Conservation (phyloP, 2,329 filamentous ascomycete species). For the Aureobasidium sp. region DNA sequence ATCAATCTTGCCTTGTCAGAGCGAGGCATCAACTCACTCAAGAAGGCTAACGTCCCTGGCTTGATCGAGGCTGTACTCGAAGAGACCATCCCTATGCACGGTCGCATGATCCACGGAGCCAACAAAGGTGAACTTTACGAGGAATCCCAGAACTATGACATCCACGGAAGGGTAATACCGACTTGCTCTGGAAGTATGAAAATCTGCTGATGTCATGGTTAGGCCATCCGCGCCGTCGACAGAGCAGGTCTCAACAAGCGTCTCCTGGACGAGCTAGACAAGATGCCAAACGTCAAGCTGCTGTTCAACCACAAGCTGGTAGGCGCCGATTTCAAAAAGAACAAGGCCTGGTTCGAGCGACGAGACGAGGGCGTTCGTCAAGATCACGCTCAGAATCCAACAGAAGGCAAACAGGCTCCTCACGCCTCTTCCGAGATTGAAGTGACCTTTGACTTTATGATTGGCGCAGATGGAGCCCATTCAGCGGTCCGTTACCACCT, state of each 20-base stretch:
- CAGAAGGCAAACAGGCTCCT: conserved; percentile 10
- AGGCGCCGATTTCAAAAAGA: conserved; percentile 72
- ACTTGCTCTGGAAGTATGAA: neutral
- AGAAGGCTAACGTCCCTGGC: conserved; percentile 56
- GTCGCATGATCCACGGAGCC: conserved; percentile 87
- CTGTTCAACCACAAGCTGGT: conserved; percentile 92
- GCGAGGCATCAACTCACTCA: conserved; percentile 83
- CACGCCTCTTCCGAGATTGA: conserved; percentile 57
- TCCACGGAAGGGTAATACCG: conserved; percentile 68
- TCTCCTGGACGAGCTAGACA: conserved; percentile 75
- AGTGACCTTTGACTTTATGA: conserved; percentile 81
- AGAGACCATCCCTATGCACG: conserved; percentile 85
- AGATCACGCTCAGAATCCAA: conserved; percentile 22
- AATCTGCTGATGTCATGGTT: neutral
- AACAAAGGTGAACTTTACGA: conserved; percentile 63
- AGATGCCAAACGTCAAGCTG: conserved; percentile 80
- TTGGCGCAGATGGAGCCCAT: conserved; percentile 92
- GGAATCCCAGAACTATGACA: conserved; percentile 81
- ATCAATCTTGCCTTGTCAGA: conserved; percentile 96
- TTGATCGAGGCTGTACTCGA: conserved; percentile 68
- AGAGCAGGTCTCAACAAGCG: conserved; percentile 74
- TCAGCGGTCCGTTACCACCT: conserved; percentile 84
- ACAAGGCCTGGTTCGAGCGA: conserved; percentile 81
- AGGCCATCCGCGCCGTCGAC: conserved; percentile 83
- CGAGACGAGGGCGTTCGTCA: conserved; percentile 25